These are phyloP conservation scores for Cytospora chrysosperma DNA, from an alignment of 2,329 filamentous ascomycete species.

Conservation along the genomic window DNA sequence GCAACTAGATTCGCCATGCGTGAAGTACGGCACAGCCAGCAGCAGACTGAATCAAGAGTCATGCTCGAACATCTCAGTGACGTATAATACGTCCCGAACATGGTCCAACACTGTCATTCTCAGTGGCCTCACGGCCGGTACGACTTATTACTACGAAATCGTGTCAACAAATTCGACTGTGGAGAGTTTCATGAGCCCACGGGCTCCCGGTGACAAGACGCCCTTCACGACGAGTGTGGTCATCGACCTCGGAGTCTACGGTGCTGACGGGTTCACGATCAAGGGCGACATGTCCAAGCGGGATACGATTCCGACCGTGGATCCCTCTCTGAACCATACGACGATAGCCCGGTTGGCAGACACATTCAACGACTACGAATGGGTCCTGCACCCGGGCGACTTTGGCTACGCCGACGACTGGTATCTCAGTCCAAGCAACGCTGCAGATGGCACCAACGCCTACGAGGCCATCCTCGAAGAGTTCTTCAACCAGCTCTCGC, in stretches of 20 bases:
- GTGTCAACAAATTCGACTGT: conserved; percentile 54
- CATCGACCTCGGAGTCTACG: conserved; percentile 56
- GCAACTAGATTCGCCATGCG: conserved; percentile 15
- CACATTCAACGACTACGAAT: conserved; percentile 54
- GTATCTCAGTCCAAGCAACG: conserved; percentile 45
- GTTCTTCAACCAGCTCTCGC: conserved; percentile 56
- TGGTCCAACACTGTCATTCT: conserved; percentile 24
- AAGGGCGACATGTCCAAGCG: conserved; percentile 42
- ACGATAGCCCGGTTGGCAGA: conserved; percentile 55
- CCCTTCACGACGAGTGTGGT: conserved; percentile 53
- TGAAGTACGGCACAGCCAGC: conserved; percentile 21
- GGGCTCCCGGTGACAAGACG: conserved; percentile 52
- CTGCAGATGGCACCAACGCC: conserved; percentile 48
- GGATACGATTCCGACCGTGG: conserved; percentile 47
- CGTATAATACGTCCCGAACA: conserved; percentile 23
- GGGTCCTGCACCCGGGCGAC: conserved; percentile 55
- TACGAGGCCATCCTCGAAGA: conserved; percentile 56
- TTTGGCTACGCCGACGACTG: conserved; percentile 61
- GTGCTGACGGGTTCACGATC: conserved; percentile 52
- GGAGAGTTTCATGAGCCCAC: conserved; percentile 53
- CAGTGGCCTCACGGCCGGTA: conserved; percentile 44
- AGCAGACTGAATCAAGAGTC: background rate
- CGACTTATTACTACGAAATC: conserved; percentile 62
- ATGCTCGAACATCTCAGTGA: conserved; percentile 21
- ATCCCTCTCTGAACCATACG: conserved; percentile 55